A percentile compares a stretch with the other conserved stretches of the same genome.
These are phyloP conservation scores for Friedmanniomyces simplex DNA, from an alignment of 495 filamentous ascomycete species.

Conservation along the genomic window DNA sequence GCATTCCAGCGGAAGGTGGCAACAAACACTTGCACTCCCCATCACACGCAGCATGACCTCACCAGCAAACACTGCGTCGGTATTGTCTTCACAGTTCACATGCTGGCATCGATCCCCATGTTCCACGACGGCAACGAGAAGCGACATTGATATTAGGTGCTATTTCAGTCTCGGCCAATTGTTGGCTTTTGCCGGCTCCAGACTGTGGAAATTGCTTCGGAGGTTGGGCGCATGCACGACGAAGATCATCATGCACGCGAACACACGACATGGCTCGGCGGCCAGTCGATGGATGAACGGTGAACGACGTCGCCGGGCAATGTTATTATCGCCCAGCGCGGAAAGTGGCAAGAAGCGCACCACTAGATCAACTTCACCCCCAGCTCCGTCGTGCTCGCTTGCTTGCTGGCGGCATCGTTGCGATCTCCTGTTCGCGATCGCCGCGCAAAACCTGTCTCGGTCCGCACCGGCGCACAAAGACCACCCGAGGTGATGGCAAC, in stretches of 20 bases:
- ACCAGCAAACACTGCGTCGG: background rate
- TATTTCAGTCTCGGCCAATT: background rate
- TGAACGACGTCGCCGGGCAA: too few species aligned
- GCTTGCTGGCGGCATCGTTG: background rate
- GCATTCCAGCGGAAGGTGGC: background rate
- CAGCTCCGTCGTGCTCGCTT: background rate
- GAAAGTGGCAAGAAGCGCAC: background rate
- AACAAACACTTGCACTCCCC: background rate
- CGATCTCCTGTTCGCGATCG: background rate
- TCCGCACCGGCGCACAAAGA: background rate
- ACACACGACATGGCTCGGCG: too few species aligned
- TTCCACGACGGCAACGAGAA: background rate
- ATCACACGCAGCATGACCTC: background rate
- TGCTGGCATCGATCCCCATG: background rate
- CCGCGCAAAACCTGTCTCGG: background rate
- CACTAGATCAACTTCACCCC: background rate
- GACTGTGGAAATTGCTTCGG: background rate
- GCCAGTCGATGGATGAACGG: too few species aligned
- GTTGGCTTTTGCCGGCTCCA: background rate
- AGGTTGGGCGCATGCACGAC: background rate
- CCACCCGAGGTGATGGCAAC: background rate
- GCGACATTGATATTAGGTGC: too few species aligned
- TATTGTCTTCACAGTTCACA: too few species aligned
- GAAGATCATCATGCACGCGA: too few species aligned
- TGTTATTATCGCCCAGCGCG: background rate